Conservation (phyloP, 2,329 filamentous ascomycete genomes). For the Penicillium decumbens region DNA sequence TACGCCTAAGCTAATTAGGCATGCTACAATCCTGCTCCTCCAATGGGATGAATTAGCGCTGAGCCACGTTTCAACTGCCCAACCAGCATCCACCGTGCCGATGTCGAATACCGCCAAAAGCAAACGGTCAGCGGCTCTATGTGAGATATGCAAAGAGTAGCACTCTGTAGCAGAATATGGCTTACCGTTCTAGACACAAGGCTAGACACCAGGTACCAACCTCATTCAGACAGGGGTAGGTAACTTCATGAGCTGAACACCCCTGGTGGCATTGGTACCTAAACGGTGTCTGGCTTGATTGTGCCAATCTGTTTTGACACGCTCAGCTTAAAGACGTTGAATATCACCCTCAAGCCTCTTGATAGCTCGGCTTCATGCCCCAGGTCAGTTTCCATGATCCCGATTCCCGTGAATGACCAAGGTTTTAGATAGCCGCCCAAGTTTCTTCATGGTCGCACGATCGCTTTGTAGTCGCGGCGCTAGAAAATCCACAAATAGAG, state of each 20-base stretch:
- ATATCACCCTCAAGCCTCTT: not conserved
- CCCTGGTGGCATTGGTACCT: not conserved
- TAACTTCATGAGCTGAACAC: not conserved
- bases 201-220: not conserved
- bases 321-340: not conserved
- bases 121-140: not conserved
- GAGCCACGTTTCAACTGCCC: not conserved
- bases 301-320: not conserved
- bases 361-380: not conserved
- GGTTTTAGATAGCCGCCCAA: not conserved
- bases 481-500: slow-evolving; percentile 8
- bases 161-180: not conserved
- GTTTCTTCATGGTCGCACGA: slow-evolving; percentile 2
- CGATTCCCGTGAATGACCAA: not conserved
- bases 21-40: not conserved
- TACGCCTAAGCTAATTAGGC: not conserved
- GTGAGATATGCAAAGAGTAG: not conserved
- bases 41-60: not conserved
- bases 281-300: not conserved
- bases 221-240: not conserved
- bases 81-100: not conserved
- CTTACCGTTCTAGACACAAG: not conserved
- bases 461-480: slow-evolving; percentile 1
- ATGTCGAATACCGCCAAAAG: not conserved
- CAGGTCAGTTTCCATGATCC: not conserved